Base-by-base conservation (phyloP, 345 rosid species). In the Raphanus sativus region DNA sequence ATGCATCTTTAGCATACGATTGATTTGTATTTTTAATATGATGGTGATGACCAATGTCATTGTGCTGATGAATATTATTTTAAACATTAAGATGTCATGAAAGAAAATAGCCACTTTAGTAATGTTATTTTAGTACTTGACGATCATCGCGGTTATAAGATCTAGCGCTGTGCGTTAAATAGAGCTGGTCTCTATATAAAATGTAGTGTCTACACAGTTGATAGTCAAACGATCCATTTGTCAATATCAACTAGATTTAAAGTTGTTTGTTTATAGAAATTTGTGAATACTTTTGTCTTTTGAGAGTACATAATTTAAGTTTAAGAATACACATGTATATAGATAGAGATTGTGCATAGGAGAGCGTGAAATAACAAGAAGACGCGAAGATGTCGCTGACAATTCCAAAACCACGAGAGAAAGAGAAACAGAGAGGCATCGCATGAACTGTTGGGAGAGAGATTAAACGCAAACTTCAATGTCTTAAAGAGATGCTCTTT, bases 311-410 rank as follows among this genome's bases (percentile, higher is more conserved):
- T 33, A 33, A 33, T 33, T 5, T 6, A 33, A 33, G 17, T 48
- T 13, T 13, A 17, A 17, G 60, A 55, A n/a, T 15, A 29, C 65
- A 61, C 28, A 58, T 4, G 28, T 28, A 45, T 45, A 45, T 10
- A 65, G 6, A 71, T 15, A 60, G 26, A 72, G 38, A 56, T 1
- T 9, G 52, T 15, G 36, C 52, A 54, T 58, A 65, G 34, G 67
- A 73, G 76, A 36, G 55, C 33, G 80, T 67, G 28, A 75, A 58
- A 9, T 60, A 42, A 60, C 54, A 78, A 67, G 68, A 62, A 73
- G 68, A 84, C 64, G 88, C 92, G 94, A 84, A 82, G 88, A 82
- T 52, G 80, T 77, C 86, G 93, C 95, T 89, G 97, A 88, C 91
- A 88, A 79, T 50, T 73, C 42, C 78, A 73, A 68, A 79, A 62